phyloP scores from a whole-genome alignment of 108 stramenopile species.

The Fragilaria crotonensis region DNA sequence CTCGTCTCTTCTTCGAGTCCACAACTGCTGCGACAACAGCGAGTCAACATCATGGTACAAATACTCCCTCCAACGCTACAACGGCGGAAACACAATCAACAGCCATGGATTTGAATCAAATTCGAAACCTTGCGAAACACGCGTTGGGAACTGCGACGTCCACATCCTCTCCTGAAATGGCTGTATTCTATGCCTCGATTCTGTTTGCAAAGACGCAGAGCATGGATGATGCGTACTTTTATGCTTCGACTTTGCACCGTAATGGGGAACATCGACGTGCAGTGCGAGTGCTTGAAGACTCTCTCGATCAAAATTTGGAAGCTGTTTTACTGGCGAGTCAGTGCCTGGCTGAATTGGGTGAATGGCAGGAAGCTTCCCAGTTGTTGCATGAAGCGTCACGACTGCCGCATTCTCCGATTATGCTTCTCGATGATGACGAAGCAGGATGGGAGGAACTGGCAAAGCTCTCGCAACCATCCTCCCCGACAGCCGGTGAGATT shows the following conservation, averaged over 20 bases:
- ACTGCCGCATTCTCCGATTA: constrained; percentile 8
- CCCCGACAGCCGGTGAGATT: constrained; percentile 20
- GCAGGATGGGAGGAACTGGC: constrained; percentile 18
- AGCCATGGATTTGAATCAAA: not conserved
- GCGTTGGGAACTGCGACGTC: constrained; percentile 3
- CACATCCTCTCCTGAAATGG: constrained; percentile 38
- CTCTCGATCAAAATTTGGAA: constrained; percentile 10
- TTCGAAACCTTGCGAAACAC: not conserved
- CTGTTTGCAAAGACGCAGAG: constrained; percentile 47
- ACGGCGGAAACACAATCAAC: not conserved
- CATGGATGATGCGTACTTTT: constrained; percentile 54
- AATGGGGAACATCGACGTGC: constrained; percentile 45
- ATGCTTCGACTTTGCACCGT: constrained; percentile 35
- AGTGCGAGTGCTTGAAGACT: constrained; percentile 42
- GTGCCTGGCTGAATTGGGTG: constrained; percentile 24
- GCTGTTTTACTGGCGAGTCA: constrained; percentile 35
- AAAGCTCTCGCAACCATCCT: constrained; percentile 9
- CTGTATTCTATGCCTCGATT: constrained; percentile 55
- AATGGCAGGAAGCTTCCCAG: constrained; percentile 29
- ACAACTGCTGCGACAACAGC: not conserved
- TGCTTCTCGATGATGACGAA: constrained; percentile 18
- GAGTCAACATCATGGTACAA: not conserved
- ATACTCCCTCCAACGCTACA: not conserved
- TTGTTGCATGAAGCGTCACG: constrained; percentile 32
- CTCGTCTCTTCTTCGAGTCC: not conserved